These are phyloP conservation scores for Heimioporus sp. DNA, from an alignment of 768 basidiomycete genomes.

Conservation along the genomic window DNA sequence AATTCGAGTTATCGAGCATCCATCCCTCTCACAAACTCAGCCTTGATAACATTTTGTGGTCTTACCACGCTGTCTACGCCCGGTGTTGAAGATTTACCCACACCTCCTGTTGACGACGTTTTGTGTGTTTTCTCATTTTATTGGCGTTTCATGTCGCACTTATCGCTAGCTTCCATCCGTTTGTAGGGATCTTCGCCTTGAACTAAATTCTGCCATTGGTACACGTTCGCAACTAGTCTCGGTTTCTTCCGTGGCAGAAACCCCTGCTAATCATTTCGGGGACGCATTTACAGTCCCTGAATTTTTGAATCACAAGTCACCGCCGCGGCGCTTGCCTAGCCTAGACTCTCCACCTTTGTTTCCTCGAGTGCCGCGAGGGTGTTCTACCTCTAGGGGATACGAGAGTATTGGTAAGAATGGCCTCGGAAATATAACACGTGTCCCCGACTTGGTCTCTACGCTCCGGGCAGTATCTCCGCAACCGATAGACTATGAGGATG, in stretches of 20 bases:
- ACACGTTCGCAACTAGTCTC: slow-evolving; percentile 23
- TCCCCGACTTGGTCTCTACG: slow-evolving; percentile 29
- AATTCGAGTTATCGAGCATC: slow-evolving; percentile 20
- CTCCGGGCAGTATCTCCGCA: slow-evolving; percentile 20
- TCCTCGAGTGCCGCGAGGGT: slow-evolving; percentile 26
- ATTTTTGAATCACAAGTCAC: slow-evolving; percentile 33
- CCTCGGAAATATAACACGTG: slow-evolving; percentile 10
- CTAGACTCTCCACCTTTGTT: slow-evolving; percentile 47
- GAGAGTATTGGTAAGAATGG: neutral
- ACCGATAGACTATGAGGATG: slow-evolving; percentile 38
- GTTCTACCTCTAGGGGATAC: neutral
- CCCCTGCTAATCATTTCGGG: slow-evolving; percentile 9
- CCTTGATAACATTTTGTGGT: slow-evolving; percentile 19
- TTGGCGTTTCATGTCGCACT: neutral
- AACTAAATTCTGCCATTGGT: slow-evolving; percentile 26
- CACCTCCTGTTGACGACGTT: slow-evolving; percentile 34
- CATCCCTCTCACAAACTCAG: slow-evolving; percentile 23
- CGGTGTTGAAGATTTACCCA: slow-evolving; percentile 28
- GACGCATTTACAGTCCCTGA: slow-evolving; percentile 19
- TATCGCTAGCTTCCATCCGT: neutral
- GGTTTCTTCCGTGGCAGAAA: slow-evolving; percentile 13
- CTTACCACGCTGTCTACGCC: slow-evolving; percentile 30
- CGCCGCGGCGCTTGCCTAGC: slow-evolving; percentile 20
- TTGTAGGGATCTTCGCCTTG: slow-evolving; percentile 32
- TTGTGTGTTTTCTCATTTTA: slow-evolving; percentile 34